Conservation (phyloP, 192 early-diverging fungal genomes). For the Coemansia reversa region DNA sequence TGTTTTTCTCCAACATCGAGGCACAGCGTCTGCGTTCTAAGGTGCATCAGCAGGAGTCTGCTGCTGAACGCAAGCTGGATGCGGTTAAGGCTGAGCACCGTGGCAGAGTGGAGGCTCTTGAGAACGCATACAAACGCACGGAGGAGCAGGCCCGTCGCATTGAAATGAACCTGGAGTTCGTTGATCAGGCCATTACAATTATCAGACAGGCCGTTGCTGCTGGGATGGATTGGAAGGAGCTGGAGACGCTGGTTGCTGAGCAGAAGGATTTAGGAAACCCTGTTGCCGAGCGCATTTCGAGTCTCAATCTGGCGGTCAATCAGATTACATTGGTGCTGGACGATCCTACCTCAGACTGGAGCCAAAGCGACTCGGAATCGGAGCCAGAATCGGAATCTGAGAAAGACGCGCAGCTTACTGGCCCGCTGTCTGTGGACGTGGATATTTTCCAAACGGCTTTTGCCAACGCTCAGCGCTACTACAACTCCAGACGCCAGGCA, state of each 20-base stretch:
- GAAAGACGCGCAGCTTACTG: constrained; percentile 46
- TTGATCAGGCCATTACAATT: constrained; percentile 85
- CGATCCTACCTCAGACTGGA: constrained; percentile 53
- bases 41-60: constrained; percentile 68
- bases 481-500: constrained; percentile 79
- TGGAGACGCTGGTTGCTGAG: constrained; percentile 81
- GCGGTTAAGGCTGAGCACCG: constrained; percentile 75
- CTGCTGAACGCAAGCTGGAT: constrained; percentile 81
- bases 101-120: constrained; percentile 74
- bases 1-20: constrained; percentile 91
- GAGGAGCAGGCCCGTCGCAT: constrained; percentile 81
- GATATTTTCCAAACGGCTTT: constrained; percentile 87
- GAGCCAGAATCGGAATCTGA: not conserved
- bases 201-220: constrained; percentile 84
- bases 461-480: constrained; percentile 88
- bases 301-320: constrained; percentile 76
- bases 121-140: constrained; percentile 67
- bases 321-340: constrained; percentile 70
- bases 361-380: constrained; percentile 56
- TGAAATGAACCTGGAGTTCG: constrained; percentile 76
- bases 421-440: constrained; percentile 66
- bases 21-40: constrained; percentile 74
- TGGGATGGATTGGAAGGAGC: constrained; percentile 96
- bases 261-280: constrained; percentile 77
- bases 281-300: constrained; percentile 73